These are phyloP conservation scores for Hippophae gyantsensis DNA, from an alignment of 306 rosid species.

Conservation along the genomic window DNA sequence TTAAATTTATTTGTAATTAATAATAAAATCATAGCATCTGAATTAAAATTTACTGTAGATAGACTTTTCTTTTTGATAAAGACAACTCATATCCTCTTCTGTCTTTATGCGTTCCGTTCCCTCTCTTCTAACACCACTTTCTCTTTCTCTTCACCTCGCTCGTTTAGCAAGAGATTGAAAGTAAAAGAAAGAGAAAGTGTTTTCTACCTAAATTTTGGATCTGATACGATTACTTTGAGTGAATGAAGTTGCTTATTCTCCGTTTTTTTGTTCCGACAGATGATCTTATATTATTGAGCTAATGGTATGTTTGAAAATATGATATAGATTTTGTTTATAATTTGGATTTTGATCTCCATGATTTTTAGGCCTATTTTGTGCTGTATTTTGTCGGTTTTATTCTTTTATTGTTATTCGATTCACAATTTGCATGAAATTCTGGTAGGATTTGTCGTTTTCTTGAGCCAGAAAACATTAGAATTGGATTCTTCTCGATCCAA, in stretches of 20 bases:
- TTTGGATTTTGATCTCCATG: neutral
- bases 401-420: neutral
- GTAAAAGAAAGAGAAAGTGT: too few species aligned
- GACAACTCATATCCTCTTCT: too few species aligned
- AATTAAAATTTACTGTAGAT: too few species aligned
- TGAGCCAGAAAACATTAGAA: neutral
- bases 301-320: neutral
- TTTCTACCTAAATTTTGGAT: neutral
- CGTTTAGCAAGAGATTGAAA: too few species aligned
- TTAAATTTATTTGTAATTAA: too few species aligned
- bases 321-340: constrained; percentile 5
- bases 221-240: constrained; percentile 1
- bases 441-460: constrained; percentile 18
- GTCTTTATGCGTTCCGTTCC: too few species aligned
- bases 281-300: constrained; percentile 20
- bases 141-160: too few species aligned
- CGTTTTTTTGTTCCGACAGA: constrained; percentile 6
- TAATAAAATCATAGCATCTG: too few species aligned
- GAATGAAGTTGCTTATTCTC: constrained; percentile 4
- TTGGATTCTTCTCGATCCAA: constrained; percentile 15
- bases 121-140: too few species aligned
- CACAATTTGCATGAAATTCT: constrained; percentile 10
- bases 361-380: constrained; percentile 7
- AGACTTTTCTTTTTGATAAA: too few species aligned
- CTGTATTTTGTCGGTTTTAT: constrained; percentile 12